These are phyloP conservation scores for Boletellus ananas DNA, from an alignment of 768 basidiomycete genomes.

Conservation along the genomic window DNA sequence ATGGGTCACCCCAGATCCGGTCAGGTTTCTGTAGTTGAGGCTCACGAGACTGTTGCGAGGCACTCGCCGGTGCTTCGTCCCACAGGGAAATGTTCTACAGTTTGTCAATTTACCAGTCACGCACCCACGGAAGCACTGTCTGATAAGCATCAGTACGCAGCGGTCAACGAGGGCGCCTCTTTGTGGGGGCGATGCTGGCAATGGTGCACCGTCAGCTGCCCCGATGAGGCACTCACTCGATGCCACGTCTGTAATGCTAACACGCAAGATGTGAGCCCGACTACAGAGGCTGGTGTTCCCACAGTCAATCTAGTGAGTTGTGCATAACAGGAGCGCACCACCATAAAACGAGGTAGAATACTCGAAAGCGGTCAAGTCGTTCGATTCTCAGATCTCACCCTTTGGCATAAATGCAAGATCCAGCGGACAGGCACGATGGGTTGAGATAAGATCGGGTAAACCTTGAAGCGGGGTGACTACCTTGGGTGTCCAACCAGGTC, in stretches of 20 bases:
- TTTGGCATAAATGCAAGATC: constrained; percentile 40
- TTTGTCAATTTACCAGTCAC: too few relatives aligned
- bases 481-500: constrained; percentile 51
- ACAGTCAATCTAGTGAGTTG: too few relatives aligned
- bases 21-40: constrained; percentile 47
- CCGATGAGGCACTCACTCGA: constrained; percentile 27
- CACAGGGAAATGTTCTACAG: too few relatives aligned
- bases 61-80: not conserved
- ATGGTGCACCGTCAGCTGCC: not conserved
- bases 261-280: not conserved
- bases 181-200: too few relatives aligned
- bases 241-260: constrained; percentile 36
- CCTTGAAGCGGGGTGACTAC: not conserved
- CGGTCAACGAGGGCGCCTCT: too few relatives aligned
- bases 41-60: not conserved
- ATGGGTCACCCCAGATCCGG: constrained; percentile 20
- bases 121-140: too few relatives aligned
- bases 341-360: too few relatives aligned
- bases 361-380: not conserved
- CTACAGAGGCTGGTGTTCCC: not conserved
- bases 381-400: not conserved
- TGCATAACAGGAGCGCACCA: too few relatives aligned
- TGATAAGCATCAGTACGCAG: too few relatives aligned
- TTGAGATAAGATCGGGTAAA: constrained; percentile 27
- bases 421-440: constrained; percentile 47